Percentiles rank a stretch among this genome's conserved stretches.
Evolutionary conservation across 345 rosid genomes (phyloP).

Genomic region (Eutrema yunnanense): DNA sequence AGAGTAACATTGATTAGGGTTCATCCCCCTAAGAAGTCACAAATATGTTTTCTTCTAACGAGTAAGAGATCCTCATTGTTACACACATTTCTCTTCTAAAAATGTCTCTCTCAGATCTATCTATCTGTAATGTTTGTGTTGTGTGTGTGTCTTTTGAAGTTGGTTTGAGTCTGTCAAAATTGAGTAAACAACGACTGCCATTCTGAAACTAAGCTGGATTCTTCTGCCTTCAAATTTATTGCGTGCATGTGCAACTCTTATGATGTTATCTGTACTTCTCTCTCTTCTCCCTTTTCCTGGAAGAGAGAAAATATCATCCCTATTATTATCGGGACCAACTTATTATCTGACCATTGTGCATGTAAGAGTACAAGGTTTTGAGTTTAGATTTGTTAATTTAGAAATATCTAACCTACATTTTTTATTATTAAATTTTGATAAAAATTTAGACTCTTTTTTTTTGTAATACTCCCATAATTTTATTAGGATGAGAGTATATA

Average conservation of each 20-base stretch:
- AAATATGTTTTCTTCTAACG: constrained; percentile 3
- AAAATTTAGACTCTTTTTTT: neutral
- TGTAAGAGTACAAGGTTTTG: neutral
- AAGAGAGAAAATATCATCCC: neutral
- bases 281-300: neutral
- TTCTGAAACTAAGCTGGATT: constrained; percentile 25
- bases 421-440: too few species aligned
- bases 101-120: constrained; percentile 28
- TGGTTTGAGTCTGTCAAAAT: constrained; percentile 15
- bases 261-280: constrained; percentile 7
- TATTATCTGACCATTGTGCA: neutral
- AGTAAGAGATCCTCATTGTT: constrained; percentile 29
- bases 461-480: neutral
- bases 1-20: constrained; percentile 22
- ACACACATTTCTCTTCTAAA: constrained; percentile 22
- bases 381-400: neutral
- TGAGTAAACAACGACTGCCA: constrained; percentile 18
- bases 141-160: constrained; percentile 20
- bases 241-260: constrained; percentile 26
- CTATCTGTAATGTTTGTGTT: constrained; percentile 29
- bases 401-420: neutral
- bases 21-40: constrained; percentile 26
- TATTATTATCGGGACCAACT: neutral
- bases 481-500: neutral
- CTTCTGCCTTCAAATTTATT: constrained; percentile 21